Conservation (phyloP, 225 moss, liverwort and hornwort genomes). For the Thuidium tamariscinum region DNA sequence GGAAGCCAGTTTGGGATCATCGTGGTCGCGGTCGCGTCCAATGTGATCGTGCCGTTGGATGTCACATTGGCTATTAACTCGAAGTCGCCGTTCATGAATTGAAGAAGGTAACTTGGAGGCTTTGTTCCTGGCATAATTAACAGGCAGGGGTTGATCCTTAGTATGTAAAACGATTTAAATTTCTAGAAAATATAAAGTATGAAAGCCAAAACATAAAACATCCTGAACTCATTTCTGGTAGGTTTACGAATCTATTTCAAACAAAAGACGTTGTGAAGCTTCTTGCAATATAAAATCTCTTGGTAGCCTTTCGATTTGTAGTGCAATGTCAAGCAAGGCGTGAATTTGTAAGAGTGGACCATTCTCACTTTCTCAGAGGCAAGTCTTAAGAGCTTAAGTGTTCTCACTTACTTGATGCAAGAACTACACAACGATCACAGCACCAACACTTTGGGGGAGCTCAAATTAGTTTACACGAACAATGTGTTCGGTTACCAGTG, state of each 20-base stretch:
- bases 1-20: conserved; percentile 23
- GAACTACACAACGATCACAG: background rate
- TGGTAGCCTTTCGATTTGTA: background rate
- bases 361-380: background rate
- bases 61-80: conserved; percentile 8
- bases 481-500: background rate
- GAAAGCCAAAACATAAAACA: background rate
- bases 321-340: background rate
- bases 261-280: background rate
- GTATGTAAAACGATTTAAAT: no score
- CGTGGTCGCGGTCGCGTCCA: background rate
- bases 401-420: background rate
- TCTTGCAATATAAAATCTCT: background rate
- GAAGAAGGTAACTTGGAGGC: background rate
- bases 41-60: background rate
- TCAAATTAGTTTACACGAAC: background rate
- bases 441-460: background rate
- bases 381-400: background rate
- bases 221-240: background rate
- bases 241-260: background rate
- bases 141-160: background rate
- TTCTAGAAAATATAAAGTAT: background rate
- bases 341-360: background rate
- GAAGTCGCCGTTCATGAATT: conserved; percentile 23
- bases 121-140: background rate